Evolutionary conservation across 169 alveolate genomes (phyloP).

Genomic region (Plasmodium sp.): DNA sequence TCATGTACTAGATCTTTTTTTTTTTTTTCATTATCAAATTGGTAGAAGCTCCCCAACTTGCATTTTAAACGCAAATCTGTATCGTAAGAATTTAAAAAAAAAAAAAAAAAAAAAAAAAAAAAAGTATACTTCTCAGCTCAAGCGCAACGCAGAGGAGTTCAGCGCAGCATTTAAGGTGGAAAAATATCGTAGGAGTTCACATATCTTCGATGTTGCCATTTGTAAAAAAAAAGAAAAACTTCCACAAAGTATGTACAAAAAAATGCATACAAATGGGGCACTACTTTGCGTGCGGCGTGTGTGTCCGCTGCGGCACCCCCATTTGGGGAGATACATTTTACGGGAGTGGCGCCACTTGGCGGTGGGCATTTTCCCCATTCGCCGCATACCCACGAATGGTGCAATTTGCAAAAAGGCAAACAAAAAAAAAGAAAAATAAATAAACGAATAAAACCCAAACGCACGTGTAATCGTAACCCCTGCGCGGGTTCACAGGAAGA

Average conservation of each 20-base stretch:
- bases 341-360: neutral
- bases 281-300: neutral
- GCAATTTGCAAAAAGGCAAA: neutral
- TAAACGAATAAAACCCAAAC: neutral
- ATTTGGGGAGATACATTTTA: neutral
- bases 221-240: neutral
- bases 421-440: neutral
- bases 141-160: neutral
- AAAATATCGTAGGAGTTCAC: neutral
- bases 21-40: constrained; percentile 12
- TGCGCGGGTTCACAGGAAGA: constrained; percentile 11
- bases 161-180: neutral
- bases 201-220: neutral
- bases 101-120: neutral
- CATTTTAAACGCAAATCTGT: constrained; percentile 6
- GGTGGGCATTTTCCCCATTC: neutral
- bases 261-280: neutral
- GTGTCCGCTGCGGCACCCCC: neutral
- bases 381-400: neutral
- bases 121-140: neutral
- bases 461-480: neutral
- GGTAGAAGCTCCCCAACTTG: constrained; percentile 8
- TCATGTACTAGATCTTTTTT: neutral
- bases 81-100: neutral
- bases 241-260: neutral